Evolutionary conservation across 768 basidiomycete species (phyloP).

Genomic region (Phaeolepiota aurea): DNA sequence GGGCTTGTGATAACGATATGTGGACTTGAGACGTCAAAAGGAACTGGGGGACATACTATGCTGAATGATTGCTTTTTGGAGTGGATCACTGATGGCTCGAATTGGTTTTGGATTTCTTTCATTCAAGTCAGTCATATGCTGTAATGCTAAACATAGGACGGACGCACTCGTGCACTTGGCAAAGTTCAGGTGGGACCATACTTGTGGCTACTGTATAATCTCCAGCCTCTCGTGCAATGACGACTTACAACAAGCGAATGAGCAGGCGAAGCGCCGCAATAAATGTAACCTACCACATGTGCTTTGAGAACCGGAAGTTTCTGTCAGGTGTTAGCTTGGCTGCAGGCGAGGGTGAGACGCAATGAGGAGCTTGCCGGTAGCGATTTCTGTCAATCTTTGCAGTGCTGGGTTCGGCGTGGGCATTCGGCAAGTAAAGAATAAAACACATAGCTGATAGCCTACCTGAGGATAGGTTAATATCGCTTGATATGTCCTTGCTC

Average conservation of each 20-base stretch:
- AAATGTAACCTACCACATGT: constrained; percentile 37
- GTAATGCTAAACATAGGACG: neutral
- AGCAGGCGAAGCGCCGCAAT: neutral
- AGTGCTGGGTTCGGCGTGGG: too few species aligned
- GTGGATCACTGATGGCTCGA: constrained; percentile 47
- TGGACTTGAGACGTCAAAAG: too few species aligned
- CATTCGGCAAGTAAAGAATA: too few species aligned
- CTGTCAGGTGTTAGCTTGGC: constrained; percentile 19
- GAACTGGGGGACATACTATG: constrained; percentile 36
- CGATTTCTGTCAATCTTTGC: constrained; percentile 64
- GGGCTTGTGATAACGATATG: too few species aligned
- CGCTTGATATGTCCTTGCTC: constrained; percentile 69
- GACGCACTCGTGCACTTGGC: constrained; percentile 63
- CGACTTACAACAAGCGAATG: constrained; percentile 27
- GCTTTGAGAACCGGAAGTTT: constrained; percentile 58
- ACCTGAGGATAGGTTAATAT: constrained; percentile 64
- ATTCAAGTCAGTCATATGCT: constrained; percentile 2
- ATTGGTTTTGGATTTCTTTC: constrained; percentile 53
- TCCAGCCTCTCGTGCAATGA: constrained; percentile 60
- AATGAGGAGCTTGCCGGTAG: constrained; percentile 35
- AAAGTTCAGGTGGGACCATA: constrained; percentile 48
- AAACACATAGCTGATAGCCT: constrained; percentile 4
- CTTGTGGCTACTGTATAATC: constrained; percentile 67
- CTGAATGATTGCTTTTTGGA: constrained; percentile 61
- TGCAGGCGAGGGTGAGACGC: neutral